Evolutionary conservation across 1,284 basidiomycete genomes (phyloP), one percentile per base, ranked within the genome.

Genomic region (Mycocalia duriaeana): DNA sequence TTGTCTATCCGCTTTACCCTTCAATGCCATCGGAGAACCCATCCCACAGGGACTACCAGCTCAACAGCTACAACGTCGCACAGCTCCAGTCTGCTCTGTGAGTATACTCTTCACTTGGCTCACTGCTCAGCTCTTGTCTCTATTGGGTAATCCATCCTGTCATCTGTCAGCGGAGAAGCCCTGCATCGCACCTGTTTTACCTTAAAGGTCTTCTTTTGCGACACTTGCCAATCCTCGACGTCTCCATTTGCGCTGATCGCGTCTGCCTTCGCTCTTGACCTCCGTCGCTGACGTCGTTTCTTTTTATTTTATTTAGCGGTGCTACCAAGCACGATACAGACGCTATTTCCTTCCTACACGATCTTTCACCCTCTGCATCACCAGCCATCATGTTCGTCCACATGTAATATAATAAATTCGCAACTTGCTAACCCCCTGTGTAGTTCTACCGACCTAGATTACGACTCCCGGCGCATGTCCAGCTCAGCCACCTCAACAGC

Each of bases 1-100:
- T 49, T 52, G 49, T 40, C 49, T 44, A 51, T 52, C 48, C 44
- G 49, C 57, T 49, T 39, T 28, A 28, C 42, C 19, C 40, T 45
- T 44, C 54, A 48, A 64, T 66, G 60, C 75, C 75, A 66, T 70
- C 74, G 59, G 73, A 75, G 61, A 66, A 69, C 57, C 64, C 65
- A 40, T 50, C 61, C 40, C 55, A 56, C 23, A 48, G 62, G 58
- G 62, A 56, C 52, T 53, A 61, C 57, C 65, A 75, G 59, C 71
- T 82, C 59, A 77, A 75, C 61, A 68, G 70, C 50, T 82, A 80
- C 67, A 77, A 77, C 76, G 73, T 83, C 53, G 74, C 77, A 41
- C 79, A 82, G 61, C 73, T 81, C 50, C 77, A 82, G 49, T 77
- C 73, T 62, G 69, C 75, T 31, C 69, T 79, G 80, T 82, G 55